Percentiles rank a stretch among this genome's conserved stretches.
Conservation (phyloP, 805 yeast species). For the Pichia deserticola region DNA sequence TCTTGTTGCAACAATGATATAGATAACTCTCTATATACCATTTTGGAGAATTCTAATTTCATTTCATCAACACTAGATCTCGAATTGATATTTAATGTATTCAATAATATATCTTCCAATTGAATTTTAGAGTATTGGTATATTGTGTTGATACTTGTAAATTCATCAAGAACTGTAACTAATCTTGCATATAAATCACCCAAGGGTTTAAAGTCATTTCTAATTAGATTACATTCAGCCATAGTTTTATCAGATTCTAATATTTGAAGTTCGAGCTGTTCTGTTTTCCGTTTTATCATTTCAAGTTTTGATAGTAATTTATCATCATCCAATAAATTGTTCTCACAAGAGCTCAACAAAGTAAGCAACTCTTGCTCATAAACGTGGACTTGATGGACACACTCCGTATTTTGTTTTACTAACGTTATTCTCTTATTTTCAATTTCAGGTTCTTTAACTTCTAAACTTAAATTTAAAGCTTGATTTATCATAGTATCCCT, state of each 20-base stretch:
- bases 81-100: not conserved
- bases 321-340: slow-evolving; percentile 63
- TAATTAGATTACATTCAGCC: slow-evolving; percentile 41
- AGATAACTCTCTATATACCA: slow-evolving; percentile 38
- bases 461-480: slow-evolving; percentile 49
- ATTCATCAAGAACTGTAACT: slow-evolving; percentile 37
- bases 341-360: slow-evolving; percentile 48
- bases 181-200: slow-evolving; percentile 49
- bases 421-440: slow-evolving; percentile 51
- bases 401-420: slow-evolving; percentile 50
- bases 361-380: slow-evolving; percentile 55
- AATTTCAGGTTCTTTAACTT: slow-evolving; percentile 55
- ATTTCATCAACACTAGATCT: slow-evolving; percentile 27
- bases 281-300: slow-evolving; percentile 54
- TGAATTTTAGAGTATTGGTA: slow-evolving; percentile 40
- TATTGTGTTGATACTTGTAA: slow-evolving; percentile 38
- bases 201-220: slow-evolving; percentile 42
- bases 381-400: slow-evolving; percentile 41
- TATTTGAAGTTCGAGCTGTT: slow-evolving; percentile 44
- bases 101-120: not conserved
- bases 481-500: slow-evolving; percentile 56
- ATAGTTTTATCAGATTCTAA: slow-evolving; percentile 49
- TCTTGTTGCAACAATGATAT: slow-evolving; percentile 41
- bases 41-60: slow-evolving; percentile 35
- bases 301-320: slow-evolving; percentile 54